Evolutionary conservation across 2,329 filamentous ascomycete genomes (phyloP), one percentile per base, ranked within the genome.

Genomic region (Didymella glomerata): DNA sequence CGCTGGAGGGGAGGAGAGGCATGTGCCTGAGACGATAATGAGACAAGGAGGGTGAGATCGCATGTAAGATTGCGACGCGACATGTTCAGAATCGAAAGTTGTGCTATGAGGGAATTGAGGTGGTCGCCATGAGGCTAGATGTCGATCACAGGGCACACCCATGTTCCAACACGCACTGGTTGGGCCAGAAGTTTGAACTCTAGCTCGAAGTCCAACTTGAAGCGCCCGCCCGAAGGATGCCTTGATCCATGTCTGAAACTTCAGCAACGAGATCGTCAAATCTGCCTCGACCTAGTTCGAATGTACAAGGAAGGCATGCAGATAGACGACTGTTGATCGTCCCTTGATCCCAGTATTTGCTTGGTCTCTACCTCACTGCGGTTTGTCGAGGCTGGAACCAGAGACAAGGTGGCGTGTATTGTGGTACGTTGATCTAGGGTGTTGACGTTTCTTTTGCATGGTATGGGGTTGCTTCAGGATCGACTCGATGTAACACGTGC

Each of bases 91-190:
- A 7, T 40, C 16, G 6, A 18, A n/a, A 24, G 28, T n/a, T 22
- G 24, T 18, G 20, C 22, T 22, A 20, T 13, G 7, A 54, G 9
- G n/a, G 27, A 13, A 24, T 10, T 34, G 14, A 25, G 32, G 22
- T 38, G 18, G 27, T 49, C 32, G 28, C 28, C 40, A 1, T 49
- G 18, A 22, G 45, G 44, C 24, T 20, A 30, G 34, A 42, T 14
- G 50, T 40, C 41, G 56, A 59, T 59, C 47, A 54, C 47, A n/a
- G 22, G 40, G 51, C 56, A 42, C 5, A 42, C 34, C 46, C 41
- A 50, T 59, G 56, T 36, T 32, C n/a, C 24, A 45, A 49, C 46
- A 28, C 46, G 18, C 41, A 25, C 3, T 14, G 18, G 18, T 22
- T 27, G 41, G 48, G 22, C 32, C 24, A 36, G 28, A 40, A 18